Percentiles rank a stretch among this genome's conserved stretches.
Evolutionary conservation across 768 basidiomycete genomes (phyloP).

Genomic region (Inosperma sp.): DNA sequence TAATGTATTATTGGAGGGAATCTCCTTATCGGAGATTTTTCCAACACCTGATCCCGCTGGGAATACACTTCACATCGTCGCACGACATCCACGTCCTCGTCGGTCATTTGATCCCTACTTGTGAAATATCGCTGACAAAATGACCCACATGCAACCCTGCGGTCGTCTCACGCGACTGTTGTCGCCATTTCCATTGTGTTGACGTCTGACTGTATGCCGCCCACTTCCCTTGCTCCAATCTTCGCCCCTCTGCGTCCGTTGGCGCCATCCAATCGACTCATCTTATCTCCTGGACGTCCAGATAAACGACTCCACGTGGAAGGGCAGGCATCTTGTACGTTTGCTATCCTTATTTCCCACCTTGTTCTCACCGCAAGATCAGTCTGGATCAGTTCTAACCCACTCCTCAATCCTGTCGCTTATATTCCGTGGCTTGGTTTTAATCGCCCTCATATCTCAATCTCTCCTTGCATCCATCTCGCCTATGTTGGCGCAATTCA

Average conservation of each 20-base stretch:
- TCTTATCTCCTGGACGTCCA: too few species aligned
- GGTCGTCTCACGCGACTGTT: neutral
- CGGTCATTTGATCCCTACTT: neutral
- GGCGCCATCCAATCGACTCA: neutral
- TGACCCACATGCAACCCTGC: neutral
- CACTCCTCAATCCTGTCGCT: neutral
- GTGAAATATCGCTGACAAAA: neutral
- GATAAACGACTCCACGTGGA: conserved; percentile 1
- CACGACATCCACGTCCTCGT: neutral
- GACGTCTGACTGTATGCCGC: neutral
- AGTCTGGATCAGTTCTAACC: neutral
- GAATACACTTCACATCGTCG: neutral
- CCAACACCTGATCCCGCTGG: neutral
- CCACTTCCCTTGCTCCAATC: neutral
- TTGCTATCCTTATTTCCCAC: conserved; percentile 1
- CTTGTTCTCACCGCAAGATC: conserved; percentile 1
- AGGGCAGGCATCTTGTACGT: conserved; percentile 3
- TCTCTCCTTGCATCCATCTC: too few species aligned
- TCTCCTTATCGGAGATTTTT: neutral
- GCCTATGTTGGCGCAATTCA: too few species aligned
- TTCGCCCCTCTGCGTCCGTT: neutral
- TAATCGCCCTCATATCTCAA: neutral
- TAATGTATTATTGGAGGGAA: neutral
- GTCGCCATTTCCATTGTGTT: too few species aligned
- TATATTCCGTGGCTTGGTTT: neutral